Base-by-base conservation (phyloP, 176 grass and related monocot species). In the Bothriochloa decipiens region DNA sequence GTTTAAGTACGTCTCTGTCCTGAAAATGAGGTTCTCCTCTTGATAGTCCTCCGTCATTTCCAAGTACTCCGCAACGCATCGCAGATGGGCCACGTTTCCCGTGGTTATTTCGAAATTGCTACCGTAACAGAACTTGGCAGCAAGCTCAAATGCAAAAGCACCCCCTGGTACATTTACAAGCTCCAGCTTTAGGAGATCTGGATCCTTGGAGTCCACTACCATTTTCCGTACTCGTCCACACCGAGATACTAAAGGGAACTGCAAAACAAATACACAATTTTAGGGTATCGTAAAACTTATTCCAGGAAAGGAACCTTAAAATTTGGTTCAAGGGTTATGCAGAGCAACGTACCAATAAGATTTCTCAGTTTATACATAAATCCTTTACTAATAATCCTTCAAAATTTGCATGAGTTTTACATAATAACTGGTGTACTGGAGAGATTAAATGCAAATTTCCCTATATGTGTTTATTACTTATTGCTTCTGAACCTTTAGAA, bases 11-110 rank as follows among this genome's bases (percentile, higher is more conserved):
- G 66, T 83, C 84, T 98, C 95, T 16, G 95, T 91, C 70, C 68
- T 77, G 32, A 50, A 75, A 15, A 95, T 88, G 36, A 98, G 89
- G 70, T 98, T 98, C 49, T 91, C 96, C 16, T 68, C 70, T 33
- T 79, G 52, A 11, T 90, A 92, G 17, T 98, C 93, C 74, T 98
- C 91, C 11, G 92, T 93, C 96, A 98, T 98, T 74, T 98, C 96
- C 62, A 98, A 77, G 65, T 90, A 91, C 35, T 95, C 96, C 4
- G 93, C 92, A 1, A 76, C 81, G 22, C 95, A 98, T 22, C 95
- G 87, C 18, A 95, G 88, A 76, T 88, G 76, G 15, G 96, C 93
- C 42, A 93, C 76, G 29, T 98, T 98, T 13, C 73, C 70, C 0
- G 75, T 52, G 3, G 83, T 93, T 86, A 98, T 93, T 65, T 95